Evolutionary conservation across 805 yeast species (phyloP).

Genomic region (Lipomyces chichibuensis): DNA sequence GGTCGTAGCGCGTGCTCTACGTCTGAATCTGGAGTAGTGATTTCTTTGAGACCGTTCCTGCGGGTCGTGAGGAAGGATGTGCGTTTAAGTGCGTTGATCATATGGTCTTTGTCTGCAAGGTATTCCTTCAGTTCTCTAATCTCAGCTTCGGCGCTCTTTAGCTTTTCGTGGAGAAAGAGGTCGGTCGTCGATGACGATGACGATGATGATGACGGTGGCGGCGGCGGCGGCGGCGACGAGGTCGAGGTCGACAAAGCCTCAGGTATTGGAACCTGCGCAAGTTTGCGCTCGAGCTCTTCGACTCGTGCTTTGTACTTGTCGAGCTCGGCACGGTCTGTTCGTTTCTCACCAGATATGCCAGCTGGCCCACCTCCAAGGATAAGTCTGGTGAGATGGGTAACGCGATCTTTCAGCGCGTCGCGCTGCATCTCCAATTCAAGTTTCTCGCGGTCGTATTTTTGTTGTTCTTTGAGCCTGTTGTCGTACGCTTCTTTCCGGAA

Average conservation of each 20-base stretch:
- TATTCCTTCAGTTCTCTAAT: constrained; percentile 64
- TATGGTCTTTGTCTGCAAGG: constrained; percentile 72
- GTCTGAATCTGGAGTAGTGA: background rate
- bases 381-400: constrained; percentile 32
- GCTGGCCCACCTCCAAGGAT: constrained; percentile 17
- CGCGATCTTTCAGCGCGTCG: constrained; percentile 33
- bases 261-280: background rate
- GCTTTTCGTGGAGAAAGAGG: background rate
- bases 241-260: background rate
- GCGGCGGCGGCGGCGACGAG: too few relatives aligned
- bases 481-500: constrained; percentile 26
- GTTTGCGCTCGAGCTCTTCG: constrained; percentile 9
- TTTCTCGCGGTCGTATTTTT: constrained; percentile 18
- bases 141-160: constrained; percentile 45
- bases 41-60: background rate
- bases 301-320: constrained; percentile 1
- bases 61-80: background rate
- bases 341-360: background rate
- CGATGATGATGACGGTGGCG: background rate
- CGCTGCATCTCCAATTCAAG: constrained; percentile 33
- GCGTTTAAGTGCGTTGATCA: constrained; percentile 67
- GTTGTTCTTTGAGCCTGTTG: constrained; percentile 12
- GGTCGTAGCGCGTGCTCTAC: constrained; percentile 3
- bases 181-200: background rate
- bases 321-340: background rate